phyloP scores from a whole-genome alignment of 306 rosid species.

The Cucumis hystrix region DNA sequence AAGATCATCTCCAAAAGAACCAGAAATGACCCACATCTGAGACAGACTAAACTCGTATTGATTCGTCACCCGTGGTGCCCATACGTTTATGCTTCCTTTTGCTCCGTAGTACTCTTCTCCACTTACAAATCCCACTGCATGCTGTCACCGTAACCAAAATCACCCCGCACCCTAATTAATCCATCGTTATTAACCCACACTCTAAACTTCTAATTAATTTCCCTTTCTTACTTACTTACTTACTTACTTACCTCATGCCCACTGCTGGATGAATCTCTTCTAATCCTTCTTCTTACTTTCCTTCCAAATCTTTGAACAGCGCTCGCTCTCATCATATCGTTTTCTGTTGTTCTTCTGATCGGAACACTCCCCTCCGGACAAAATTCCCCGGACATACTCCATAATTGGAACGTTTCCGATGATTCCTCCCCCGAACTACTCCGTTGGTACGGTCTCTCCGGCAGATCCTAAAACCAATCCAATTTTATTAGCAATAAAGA shows the following conservation, averaged over 20 bases:
- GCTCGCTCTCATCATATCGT: conserved; percentile 64
- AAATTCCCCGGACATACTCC: conserved; percentile 58
- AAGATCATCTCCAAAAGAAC: conserved; percentile 82
- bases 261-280: conserved; percentile 68
- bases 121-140: conserved; percentile 92
- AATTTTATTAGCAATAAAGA: no score
- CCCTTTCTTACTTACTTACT: no score
- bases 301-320: conserved; percentile 64
- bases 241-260: conserved; percentile 65
- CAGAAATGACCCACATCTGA: conserved; percentile 95
- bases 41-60: conserved; percentile 89
- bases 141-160: conserved; percentile 27
- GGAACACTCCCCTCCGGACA: conserved; percentile 84
- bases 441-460: conserved; percentile 47
- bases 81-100: conserved; percentile 84
- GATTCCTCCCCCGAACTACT: conserved; percentile 11
- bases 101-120: conserved; percentile 86
- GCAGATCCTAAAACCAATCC: conserved; percentile 39
- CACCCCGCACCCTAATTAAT: neutral
- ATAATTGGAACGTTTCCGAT: conserved; percentile 44
- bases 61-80: conserved; percentile 69
- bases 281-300: conserved; percentile 37
- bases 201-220: no score
- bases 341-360: conserved; percentile 64
- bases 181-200: no score